These are phyloP conservation scores for Saccharomycopsis fibuligera DNA, from an alignment of 805 yeast species.

Conservation along the genomic window DNA sequence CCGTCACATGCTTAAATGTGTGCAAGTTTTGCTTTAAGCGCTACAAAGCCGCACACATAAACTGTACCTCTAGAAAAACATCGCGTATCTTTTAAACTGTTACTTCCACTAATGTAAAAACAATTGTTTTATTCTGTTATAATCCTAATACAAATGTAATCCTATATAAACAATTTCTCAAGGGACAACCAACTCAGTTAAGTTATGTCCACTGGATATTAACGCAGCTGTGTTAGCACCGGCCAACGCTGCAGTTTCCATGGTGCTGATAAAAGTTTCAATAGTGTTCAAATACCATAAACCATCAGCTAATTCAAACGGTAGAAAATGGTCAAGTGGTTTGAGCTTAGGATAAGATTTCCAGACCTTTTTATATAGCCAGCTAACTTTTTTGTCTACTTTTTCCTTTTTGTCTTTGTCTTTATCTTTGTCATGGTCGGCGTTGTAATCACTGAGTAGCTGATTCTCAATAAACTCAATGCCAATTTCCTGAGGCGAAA, in stretches of 20 bases:
- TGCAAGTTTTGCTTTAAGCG: no score
- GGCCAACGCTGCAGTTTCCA: conserved; percentile 45
- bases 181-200: conserved; percentile 24
- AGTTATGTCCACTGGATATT: conserved; percentile 29
- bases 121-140: no score
- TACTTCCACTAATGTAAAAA: no score
- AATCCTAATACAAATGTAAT: no score
- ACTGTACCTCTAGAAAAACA: no score
- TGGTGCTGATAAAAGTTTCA: conserved; percentile 42
- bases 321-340: conserved; percentile 28
- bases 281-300: conserved; percentile 40
- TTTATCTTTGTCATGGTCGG: no score
- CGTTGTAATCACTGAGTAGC: neutral
- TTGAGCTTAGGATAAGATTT: conserved; percentile 37
- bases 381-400: conserved; percentile 23
- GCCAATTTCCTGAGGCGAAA: conserved; percentile 28
- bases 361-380: conserved; percentile 35
- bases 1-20: no score
- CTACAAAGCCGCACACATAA: no score
- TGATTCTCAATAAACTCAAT: neutral
- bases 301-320: conserved; percentile 28
- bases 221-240: conserved; percentile 46
- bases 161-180: no score
- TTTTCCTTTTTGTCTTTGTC: conserved; percentile 11
- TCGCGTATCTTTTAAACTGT: no score